These are phyloP conservation scores for Boletus reticuloceps DNA, from an alignment of 768 basidiomycete genomes.

Conservation along the genomic window DNA sequence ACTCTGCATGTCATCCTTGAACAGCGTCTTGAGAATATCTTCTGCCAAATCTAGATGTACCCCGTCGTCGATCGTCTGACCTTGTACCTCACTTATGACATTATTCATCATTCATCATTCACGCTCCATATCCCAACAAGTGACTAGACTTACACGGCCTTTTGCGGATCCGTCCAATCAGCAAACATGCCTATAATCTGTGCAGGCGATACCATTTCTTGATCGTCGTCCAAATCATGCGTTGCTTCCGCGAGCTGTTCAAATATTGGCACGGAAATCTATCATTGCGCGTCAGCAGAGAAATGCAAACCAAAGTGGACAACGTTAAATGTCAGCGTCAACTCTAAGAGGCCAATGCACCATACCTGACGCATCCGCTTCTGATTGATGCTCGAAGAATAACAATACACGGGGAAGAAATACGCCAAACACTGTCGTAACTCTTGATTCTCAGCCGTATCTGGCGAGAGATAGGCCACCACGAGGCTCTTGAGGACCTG, in stretches of 20 bases:
- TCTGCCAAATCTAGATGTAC: conserved; percentile 58
- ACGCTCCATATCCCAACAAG: too few species aligned
- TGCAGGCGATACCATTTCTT: conserved; percentile 68
- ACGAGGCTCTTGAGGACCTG: conserved; percentile 51
- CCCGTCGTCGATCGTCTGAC: conserved; percentile 36
- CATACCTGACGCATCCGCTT: conserved; percentile 55
- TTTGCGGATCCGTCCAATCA: conserved; percentile 87
- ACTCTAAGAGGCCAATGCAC: too few species aligned
- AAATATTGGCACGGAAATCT: conserved; percentile 75
- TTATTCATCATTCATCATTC: neutral
- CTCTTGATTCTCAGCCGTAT: conserved; percentile 77
- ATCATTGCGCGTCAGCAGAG: neutral
- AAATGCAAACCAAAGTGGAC: too few species aligned
- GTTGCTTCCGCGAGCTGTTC: conserved; percentile 56
- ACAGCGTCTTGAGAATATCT: conserved; percentile 48
- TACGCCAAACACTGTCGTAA: conserved; percentile 83
- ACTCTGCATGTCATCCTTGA: conserved; percentile 54
- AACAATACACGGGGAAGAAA: conserved; percentile 86
- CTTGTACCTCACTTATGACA: conserved; percentile 34
- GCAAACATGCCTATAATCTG: conserved; percentile 78
- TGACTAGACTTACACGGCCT: conserved; percentile 45
- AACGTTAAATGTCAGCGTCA: too few species aligned
- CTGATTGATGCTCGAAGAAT: conserved; percentile 76
- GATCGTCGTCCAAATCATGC: conserved; percentile 65
- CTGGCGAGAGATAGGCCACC: conserved; percentile 72